phyloP scores from a whole-genome alignment of 805 yeast genomes.

The Starmerella davenportii region DNA sequence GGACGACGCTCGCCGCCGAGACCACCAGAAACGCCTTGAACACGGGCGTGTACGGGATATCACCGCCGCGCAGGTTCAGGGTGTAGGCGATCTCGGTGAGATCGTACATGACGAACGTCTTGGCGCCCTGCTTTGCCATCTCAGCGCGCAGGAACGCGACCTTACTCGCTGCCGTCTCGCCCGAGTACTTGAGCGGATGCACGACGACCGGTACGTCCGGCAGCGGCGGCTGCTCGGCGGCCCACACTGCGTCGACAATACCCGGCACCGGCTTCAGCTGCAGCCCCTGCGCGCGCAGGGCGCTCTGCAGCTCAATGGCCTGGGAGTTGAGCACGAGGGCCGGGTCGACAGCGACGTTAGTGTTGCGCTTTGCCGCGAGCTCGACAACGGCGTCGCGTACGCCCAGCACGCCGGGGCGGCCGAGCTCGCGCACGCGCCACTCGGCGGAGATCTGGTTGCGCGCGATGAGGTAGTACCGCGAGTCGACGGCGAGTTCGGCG shows the following conservation, averaged over 20 bases:
- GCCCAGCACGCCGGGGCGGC: slow-evolving; percentile 44
- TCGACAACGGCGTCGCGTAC: slow-evolving; percentile 69
- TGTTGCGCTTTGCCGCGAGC: slow-evolving; percentile 28
- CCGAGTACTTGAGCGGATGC: slow-evolving; percentile 40
- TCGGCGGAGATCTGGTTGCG: slow-evolving; percentile 55
- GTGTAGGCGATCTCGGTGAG: slow-evolving; percentile 87
- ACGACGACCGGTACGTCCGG: slow-evolving; percentile 33
- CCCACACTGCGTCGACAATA: slow-evolving; percentile 62
- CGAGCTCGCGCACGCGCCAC: slow-evolving; percentile 71
- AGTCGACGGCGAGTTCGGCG: slow-evolving; percentile 82
- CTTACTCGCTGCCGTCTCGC: slow-evolving; percentile 45
- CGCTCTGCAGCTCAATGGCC: slow-evolving; percentile 17
- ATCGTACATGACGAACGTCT: slow-evolving; percentile 41
- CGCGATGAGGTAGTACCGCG: slow-evolving; percentile 87
- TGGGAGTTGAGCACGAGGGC: slow-evolving; percentile 33
- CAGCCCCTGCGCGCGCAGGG: slow-evolving; percentile 21
- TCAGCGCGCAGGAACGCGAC: slow-evolving; percentile 26
- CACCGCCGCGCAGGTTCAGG: slow-evolving; percentile 66
- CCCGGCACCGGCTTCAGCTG: slow-evolving; percentile 39
- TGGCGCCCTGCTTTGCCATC: slow-evolving; percentile 17
- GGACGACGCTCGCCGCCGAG: slow-evolving; percentile 24
- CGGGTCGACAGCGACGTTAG: slow-evolving; percentile 70
- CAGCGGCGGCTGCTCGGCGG: slow-evolving; percentile 49
- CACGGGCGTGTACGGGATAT: slow-evolving; percentile 72
- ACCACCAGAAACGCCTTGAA: slow-evolving; percentile 54